Conservation (phyloP, 352 stramenopile genomes). For the Pythium scleroteichum region DNA sequence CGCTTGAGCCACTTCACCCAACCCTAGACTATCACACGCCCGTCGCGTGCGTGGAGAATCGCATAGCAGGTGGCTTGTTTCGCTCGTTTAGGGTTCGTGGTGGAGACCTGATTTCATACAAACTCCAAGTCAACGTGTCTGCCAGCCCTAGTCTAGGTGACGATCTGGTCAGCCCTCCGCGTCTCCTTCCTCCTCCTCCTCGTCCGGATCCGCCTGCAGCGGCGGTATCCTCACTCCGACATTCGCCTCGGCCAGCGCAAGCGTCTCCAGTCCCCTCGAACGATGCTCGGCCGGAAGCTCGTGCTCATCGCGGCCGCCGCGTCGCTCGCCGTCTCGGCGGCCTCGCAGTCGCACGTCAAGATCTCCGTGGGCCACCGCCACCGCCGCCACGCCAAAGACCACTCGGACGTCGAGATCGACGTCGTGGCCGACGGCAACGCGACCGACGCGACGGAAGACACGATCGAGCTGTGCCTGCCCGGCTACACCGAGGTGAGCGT, state of each 20-base stretch:
- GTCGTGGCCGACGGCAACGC: background rate
- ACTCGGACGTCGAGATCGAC: slow-evolving; percentile 15
- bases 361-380: slow-evolving; percentile 11
- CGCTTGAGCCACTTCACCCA: no score
- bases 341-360: slow-evolving; percentile 4
- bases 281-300: slow-evolving; percentile 33
- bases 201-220: background rate
- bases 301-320: slow-evolving; percentile 25
- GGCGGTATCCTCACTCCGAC: slow-evolving; percentile 1
- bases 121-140: slow-evolving; percentile 5
- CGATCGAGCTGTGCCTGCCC: slow-evolving; percentile 36
- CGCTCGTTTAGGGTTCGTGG: slow-evolving; percentile 11
- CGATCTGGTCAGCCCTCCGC: no score
- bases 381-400: background rate
- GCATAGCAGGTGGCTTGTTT: no score
- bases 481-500: no score
- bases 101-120: slow-evolving; percentile 18
- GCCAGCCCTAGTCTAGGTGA: background rate
- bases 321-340: slow-evolving; percentile 15
- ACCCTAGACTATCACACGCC: no score
- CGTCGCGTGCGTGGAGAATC: no score
- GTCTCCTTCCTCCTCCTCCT: no score
- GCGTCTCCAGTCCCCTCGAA: background rate
- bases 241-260: slow-evolving; percentile 1
- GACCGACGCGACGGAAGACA: slow-evolving; percentile 24